phyloP scores from a whole-genome alignment of 2,329 filamentous ascomycete genomes.

The Geosmithia putterillii region DNA sequence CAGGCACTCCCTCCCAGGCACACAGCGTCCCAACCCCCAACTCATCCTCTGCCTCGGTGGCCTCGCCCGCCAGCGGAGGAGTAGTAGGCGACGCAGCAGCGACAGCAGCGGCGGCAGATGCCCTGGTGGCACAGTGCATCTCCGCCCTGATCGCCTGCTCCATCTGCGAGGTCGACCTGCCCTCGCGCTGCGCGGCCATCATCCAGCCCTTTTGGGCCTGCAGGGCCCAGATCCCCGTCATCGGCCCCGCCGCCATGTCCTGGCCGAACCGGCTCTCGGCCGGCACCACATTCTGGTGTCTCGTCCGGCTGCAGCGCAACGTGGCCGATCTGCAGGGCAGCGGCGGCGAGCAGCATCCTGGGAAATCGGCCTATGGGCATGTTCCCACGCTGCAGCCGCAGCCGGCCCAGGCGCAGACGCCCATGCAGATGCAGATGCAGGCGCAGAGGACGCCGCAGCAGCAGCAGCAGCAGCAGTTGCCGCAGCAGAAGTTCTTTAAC shows the following conservation, averaged over 20 bases:
- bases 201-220: slow-evolving; percentile 36
- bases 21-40: background rate
- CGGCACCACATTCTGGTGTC: slow-evolving; percentile 36
- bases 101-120: background rate
- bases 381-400: background rate
- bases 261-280: slow-evolving; percentile 33
- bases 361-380: slow-evolving; percentile 15
- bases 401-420: background rate
- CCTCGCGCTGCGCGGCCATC: slow-evolving; percentile 29
- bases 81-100: no score
- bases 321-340: background rate
- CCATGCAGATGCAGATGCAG: background rate
- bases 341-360: slow-evolving; percentile 16
- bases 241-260: slow-evolving; percentile 26
- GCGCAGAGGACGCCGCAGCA: background rate
- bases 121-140: slow-evolving; percentile 9
- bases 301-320: slow-evolving; percentile 29
- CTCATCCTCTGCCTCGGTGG: background rate
- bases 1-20: no score
- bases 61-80: no score
- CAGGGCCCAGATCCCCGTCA: slow-evolving; percentile 21
- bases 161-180: slow-evolving; percentile 35
- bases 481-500: background rate
- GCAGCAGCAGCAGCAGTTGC: background rate
- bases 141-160: slow-evolving; percentile 26